Evolutionary conservation across 2,329 filamentous ascomycete species (phyloP).

Genomic region (Coniochaeta sp.): DNA sequence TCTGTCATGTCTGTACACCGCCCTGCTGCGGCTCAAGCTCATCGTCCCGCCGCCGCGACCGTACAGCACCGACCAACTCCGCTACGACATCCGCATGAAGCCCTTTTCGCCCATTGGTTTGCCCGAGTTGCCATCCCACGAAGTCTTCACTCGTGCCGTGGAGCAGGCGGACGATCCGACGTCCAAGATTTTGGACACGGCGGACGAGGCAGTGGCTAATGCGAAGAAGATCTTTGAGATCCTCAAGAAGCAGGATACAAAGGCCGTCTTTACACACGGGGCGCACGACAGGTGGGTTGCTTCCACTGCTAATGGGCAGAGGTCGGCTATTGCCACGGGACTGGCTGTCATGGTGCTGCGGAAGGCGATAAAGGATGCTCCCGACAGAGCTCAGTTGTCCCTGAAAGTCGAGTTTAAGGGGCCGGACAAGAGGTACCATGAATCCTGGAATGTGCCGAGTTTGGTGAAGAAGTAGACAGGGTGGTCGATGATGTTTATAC

Average conservation of each 20-base stretch:
- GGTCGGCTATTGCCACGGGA: slow-evolving; percentile 62
- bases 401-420: slow-evolving; percentile 43
- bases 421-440: slow-evolving; percentile 49
- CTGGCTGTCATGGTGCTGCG: slow-evolving; percentile 56
- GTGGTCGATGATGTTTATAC: no score
- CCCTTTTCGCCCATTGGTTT: slow-evolving; percentile 66
- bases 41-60: slow-evolving; percentile 47
- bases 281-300: slow-evolving; percentile 56
- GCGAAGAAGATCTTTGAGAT: slow-evolving; percentile 51
- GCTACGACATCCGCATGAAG: slow-evolving; percentile 82
- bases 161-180: slow-evolving; percentile 30
- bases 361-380: slow-evolving; percentile 41
- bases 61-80: slow-evolving; percentile 60
- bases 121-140: slow-evolving; percentile 59
- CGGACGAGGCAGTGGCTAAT: slow-evolving; percentile 36
- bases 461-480: slow-evolving; percentile 15
- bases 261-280: slow-evolving; percentile 47
- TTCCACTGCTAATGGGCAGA: slow-evolving; percentile 53
- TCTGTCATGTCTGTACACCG: slow-evolving; percentile 56
- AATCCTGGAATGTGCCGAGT: slow-evolving; percentile 57
- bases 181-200: slow-evolving; percentile 33
- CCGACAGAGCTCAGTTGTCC: slow-evolving; percentile 9
- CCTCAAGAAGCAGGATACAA: slow-evolving; percentile 41
- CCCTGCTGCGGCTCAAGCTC: slow-evolving; percentile 52
- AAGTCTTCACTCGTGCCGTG: slow-evolving; percentile 46